Evolutionary conservation across 2,329 filamentous ascomycete genomes (phyloP), one percentile per base, ranked within the genome.

Genomic region (Chaetothyriales sp.): DNA sequence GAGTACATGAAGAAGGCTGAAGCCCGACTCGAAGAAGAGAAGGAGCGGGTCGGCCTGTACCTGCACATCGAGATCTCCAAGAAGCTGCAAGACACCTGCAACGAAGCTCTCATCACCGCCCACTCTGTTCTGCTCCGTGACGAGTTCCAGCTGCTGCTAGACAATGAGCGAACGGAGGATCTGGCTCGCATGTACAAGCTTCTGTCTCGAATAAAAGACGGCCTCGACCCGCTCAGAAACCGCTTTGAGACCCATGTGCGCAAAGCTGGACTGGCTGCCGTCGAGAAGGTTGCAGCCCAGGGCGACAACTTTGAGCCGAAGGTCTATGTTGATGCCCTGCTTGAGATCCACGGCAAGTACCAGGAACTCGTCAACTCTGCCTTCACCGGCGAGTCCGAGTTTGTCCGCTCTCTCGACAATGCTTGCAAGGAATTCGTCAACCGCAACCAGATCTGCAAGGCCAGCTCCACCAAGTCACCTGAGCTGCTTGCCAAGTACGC

Each of bases 1-100:
- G 92, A 98, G 64, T 98, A 96, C 70, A 96, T 98, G 92, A 96
- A 96, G 75, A 98, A 98, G 77, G 93, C 92, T 0, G 90, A 96
- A 69, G 70, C 80, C 43, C 82, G 92, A 28, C 70, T 98, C 54
- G 80, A 86, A 6, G 92, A 98, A 68, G 92, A 98, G 68, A 92
- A 94, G 70, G 86, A 90, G 64, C 86, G 92, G 22, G 92, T 98
- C 8, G 81, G 81, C 57, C 80, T 96, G 63, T 98, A 94, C 63
- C 75, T 98, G 45, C 87, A 96, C 62, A 79, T 81, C 36, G 92
- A 98, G 67, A 95, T 96, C 52, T 84, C 86, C 59, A 71, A 81
- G 6, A 82, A 81, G 15, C 73, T 98, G 50, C 94, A 89, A 71
- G 87, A 86, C 62, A 81, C 81, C 2, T 98, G 90, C 66, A 86